These are phyloP conservation scores for Xylaria sp. DNA, from an alignment of 495 filamentous ascomycete species.

Conservation along the genomic window DNA sequence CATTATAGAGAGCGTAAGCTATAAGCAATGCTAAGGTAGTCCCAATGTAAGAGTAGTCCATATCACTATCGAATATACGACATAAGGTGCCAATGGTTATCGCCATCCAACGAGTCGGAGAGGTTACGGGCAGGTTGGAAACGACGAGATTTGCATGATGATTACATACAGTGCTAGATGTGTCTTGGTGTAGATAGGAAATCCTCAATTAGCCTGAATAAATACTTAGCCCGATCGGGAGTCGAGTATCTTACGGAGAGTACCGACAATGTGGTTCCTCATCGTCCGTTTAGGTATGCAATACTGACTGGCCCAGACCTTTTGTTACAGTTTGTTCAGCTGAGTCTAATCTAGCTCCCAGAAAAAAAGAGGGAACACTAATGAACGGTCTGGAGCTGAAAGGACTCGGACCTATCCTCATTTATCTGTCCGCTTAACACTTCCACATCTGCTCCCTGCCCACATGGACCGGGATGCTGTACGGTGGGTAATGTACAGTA, in stretches of 20 bases:
- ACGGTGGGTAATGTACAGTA: background rate
- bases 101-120: background rate
- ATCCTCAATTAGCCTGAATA: background rate
- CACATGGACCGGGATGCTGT: background rate
- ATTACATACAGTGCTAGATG: background rate
- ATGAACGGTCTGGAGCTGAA: no score
- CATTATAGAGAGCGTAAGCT: slow-evolving; percentile 1
- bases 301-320: background rate
- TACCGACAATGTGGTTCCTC: background rate
- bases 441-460: no score
- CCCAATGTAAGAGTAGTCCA: slow-evolving; percentile 5
- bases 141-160: background rate
- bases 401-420: no score
- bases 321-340: background rate
- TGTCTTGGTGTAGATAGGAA: background rate
- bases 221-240: background rate
- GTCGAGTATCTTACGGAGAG: background rate
- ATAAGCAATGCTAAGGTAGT: background rate
- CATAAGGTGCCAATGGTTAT: background rate
- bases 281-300: background rate
- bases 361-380: no score
- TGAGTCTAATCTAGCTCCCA: background rate
- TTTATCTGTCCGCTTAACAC: no score
- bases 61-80: background rate
- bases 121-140: background rate